Conservation (phyloP, 176 grass and related monocot species). For the Triticum aestivum region IWGSC_CS_RefSeq_v2.1 NC_057800.1:516170401-516170900, state of each 20-base stretch:
- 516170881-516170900: slow-evolving; percentile 14
- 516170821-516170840: neutral
- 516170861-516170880: slow-evolving; percentile 4
- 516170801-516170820: neutral
- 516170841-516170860: too few species aligned
- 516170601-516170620: slow-evolving; percentile 43
- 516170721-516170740: neutral
- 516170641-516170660: neutral
- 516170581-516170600: slow-evolving; percentile 47
- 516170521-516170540: slow-evolving; percentile 50
- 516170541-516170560: slow-evolving; percentile 42
- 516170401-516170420: neutral
- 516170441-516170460: slow-evolving; percentile 49
- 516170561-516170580: slow-evolving; percentile 40
- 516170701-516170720: neutral
- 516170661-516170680: slow-evolving; percentile 49
- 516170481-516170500: slow-evolving; percentile 30
- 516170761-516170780: slow-evolving; percentile 37
- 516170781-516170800: slow-evolving; percentile 35
- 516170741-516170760: slow-evolving; percentile 21
- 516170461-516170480: slow-evolving; percentile 64
- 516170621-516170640: slow-evolving; percentile 23
- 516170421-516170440: neutral
- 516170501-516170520: slow-evolving; percentile 53
- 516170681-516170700: slow-evolving; percentile 6